Percentiles rank a stretch among this genome's conserved stretches.
Conservation (phyloP, 164 flowering plant genomes). For the Magnolia officinalis region DNA sequence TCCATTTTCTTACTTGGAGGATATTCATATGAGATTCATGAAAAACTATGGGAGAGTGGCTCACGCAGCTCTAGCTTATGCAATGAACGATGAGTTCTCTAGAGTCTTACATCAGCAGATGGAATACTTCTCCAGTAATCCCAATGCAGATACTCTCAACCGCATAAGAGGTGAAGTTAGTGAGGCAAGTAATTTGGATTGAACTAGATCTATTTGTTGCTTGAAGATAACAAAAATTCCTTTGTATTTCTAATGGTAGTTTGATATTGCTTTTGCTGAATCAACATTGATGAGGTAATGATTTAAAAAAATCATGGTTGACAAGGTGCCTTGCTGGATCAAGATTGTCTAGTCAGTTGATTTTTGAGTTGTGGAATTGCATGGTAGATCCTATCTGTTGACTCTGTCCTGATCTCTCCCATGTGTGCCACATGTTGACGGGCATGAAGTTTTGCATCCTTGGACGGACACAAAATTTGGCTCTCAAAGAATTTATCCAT, state of each 20-base stretch:
- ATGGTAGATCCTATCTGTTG: no score
- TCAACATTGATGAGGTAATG: neutral
- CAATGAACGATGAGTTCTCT: conserved; percentile 98
- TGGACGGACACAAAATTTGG: no score
- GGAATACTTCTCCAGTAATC: conserved; percentile 93
- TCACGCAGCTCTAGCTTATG: conserved; percentile 82
- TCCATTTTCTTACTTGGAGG: conserved; percentile 94
- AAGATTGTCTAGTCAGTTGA: no score
- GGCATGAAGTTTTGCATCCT: no score
- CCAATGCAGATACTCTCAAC: conserved; percentile 83
- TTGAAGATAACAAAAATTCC: neutral
- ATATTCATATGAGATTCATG: conserved; percentile 95
- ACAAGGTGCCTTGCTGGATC: no score
- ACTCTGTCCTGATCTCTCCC: no score
- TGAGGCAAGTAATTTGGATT: conserved; percentile 58
- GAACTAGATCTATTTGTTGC: neutral
- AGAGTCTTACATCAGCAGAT: conserved; percentile 97
- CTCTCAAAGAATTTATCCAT: no score
- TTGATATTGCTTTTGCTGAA: neutral
- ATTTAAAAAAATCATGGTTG: no score
- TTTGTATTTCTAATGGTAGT: neutral
- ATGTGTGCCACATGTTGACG: no score
- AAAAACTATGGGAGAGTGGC: conserved; percentile 93
- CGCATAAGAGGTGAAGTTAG: conserved; percentile 93
- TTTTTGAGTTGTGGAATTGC: no score